Conservation (phyloP, 2,329 filamentous ascomycete genomes). For the Microsporum canis region DNA sequence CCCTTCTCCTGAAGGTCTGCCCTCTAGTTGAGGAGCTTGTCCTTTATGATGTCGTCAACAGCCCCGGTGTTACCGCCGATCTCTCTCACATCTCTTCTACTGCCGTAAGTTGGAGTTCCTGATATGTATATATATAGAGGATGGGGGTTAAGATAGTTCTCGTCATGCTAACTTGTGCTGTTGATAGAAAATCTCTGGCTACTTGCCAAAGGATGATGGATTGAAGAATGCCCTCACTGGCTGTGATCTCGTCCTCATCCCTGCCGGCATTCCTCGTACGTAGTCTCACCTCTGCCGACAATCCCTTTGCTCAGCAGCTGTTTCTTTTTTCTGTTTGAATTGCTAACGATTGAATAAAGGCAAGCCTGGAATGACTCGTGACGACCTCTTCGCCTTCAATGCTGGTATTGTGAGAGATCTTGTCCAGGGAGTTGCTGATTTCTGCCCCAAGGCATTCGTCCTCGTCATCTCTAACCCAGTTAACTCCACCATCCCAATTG, state of each 20-base stretch:
- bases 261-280: slow-evolving; percentile 92
- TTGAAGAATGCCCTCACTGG: slow-evolving; percentile 81
- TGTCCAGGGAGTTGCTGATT: slow-evolving; percentile 75
- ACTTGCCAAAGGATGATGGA: slow-evolving; percentile 74
- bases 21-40: slow-evolving; percentile 83
- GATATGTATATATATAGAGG: not conserved
- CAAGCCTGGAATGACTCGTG: slow-evolving; percentile 98
- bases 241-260: slow-evolving; percentile 93
- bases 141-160: not conserved
- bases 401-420: slow-evolving; percentile 94
- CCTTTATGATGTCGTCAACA: slow-evolving; percentile 99
- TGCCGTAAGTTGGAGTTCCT: slow-evolving; percentile 49
- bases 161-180: not conserved
- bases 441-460: slow-evolving; percentile 84
- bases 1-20: slow-evolving; percentile 85
- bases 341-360: slow-evolving; percentile 41
- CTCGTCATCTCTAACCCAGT: slow-evolving; percentile 99
- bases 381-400: slow-evolving; percentile 99
- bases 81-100: slow-evolving; percentile 92
- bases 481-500: slow-evolving; percentile 97
- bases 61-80: slow-evolving; percentile 87
- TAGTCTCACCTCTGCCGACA: slow-evolving; percentile 16
- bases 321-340: not conserved
- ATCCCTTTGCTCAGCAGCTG: not conserved
- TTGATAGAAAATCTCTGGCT: slow-evolving; percentile 67